Evolutionary conservation across 352 stramenopile species (phyloP).

Genomic region (Globisporangium mamillatum): DNA sequence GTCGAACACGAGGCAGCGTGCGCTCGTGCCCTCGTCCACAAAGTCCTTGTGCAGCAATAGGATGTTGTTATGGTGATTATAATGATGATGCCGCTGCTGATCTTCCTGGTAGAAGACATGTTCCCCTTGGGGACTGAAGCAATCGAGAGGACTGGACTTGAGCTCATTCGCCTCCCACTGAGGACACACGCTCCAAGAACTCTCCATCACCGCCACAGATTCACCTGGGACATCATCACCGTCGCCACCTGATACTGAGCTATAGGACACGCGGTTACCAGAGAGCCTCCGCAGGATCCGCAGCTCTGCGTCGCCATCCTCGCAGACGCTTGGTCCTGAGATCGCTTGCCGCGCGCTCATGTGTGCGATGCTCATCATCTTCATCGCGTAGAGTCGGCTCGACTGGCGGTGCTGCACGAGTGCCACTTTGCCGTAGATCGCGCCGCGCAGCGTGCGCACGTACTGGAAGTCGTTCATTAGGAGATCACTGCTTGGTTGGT

Average conservation of each 20-base stretch:
- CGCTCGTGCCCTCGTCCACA: slow-evolving; percentile 36
- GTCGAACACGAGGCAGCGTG: slow-evolving; percentile 59
- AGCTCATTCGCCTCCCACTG: slow-evolving; percentile 17
- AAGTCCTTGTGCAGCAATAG: slow-evolving; percentile 53
- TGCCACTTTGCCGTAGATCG: slow-evolving; percentile 26
- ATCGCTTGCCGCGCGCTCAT: slow-evolving; percentile 43
- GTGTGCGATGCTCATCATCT: slow-evolving; percentile 65
- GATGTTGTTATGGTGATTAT: slow-evolving; percentile 27
- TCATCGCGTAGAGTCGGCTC: slow-evolving; percentile 43
- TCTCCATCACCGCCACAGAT: neutral
- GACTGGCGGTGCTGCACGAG: slow-evolving; percentile 24
- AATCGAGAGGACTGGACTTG: neutral
- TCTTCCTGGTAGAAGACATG: too few species aligned
- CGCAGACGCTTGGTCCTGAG: slow-evolving; percentile 33
- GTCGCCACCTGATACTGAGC: neutral
- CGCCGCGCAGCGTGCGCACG: slow-evolving; percentile 36
- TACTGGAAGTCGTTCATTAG: slow-evolving; percentile 47
- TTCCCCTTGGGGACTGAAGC: too few species aligned
- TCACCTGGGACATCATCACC: too few species aligned
- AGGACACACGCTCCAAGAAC: slow-evolving; percentile 24
- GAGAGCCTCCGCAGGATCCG: slow-evolving; percentile 40
- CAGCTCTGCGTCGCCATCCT: slow-evolving; percentile 45
- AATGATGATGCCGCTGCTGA: neutral
- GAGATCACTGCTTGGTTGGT: too few species aligned
- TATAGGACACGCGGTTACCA: slow-evolving; percentile 24